phyloP scores from a whole-genome alignment of 176 grass and related monocot genomes.

The Carex kokanica region DNA sequence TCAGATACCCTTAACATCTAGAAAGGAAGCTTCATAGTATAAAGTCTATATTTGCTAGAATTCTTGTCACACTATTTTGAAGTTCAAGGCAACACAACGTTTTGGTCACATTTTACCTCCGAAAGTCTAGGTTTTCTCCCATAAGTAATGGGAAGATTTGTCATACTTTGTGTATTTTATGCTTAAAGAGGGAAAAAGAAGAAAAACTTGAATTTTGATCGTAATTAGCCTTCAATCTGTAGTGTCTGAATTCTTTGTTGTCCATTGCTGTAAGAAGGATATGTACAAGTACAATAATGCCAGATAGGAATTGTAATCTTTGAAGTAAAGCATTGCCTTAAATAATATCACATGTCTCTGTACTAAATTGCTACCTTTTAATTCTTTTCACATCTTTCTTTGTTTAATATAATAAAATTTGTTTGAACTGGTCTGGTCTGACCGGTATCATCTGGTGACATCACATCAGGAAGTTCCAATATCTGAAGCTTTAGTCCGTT shows the following conservation, averaged over 20 bases:
- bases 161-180: neutral
- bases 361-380: neutral
- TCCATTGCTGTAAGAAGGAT: constrained; percentile 7
- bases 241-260: neutral
- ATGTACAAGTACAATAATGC: neutral
- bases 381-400: neutral
- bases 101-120: neutral
- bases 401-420: neutral
- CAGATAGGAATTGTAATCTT: neutral
- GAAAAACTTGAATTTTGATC: neutral
- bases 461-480: neutral
- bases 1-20: constrained; percentile 39
- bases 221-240: neutral
- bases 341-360: neutral
- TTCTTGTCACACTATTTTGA: neutral
- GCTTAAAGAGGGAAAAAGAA: neutral
- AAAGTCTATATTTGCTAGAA: neutral
- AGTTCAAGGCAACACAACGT: neutral
- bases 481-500: neutral
- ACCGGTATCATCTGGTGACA: neutral
- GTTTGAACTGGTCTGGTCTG: neutral
- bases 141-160: constrained; percentile 2
- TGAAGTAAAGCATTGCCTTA: neutral
- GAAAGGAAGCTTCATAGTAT: constrained; percentile 44
- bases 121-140: neutral